A percentile compares a stretch with the other conserved stretches of the same genome.
Conservation (phyloP, 225 moss, liverwort and hornwort genomes). For the Physcomitrium patens region DNA sequence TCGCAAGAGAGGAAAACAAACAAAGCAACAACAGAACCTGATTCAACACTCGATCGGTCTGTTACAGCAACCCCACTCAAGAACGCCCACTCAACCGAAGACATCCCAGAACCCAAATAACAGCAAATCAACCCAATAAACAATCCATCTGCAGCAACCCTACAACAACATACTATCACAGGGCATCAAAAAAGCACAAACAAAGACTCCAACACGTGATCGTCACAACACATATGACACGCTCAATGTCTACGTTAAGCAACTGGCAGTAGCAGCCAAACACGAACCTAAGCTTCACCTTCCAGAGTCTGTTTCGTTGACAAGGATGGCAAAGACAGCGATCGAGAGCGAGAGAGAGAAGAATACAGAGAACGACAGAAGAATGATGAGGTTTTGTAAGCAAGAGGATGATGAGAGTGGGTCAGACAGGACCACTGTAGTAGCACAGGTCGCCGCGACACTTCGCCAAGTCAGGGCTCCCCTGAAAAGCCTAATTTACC, state of each 20-base stretch:
- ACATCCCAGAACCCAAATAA: not conserved
- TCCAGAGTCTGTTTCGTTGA: not conserved
- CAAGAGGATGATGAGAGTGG: not conserved
- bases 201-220: not conserved
- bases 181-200: not conserved
- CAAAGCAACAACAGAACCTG: not conserved
- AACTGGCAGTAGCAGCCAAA: not conserved
- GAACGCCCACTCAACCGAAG: not conserved
- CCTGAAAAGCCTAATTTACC: constrained; percentile 8
- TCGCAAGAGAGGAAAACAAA: constrained; percentile 7
- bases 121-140: not conserved
- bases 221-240: not conserved
- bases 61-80: not conserved
- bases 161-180: not conserved
- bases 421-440: not conserved
- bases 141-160: not conserved
- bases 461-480: constrained; percentile 14
- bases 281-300: constrained; percentile 15
- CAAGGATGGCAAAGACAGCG: not conserved
- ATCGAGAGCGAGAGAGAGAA: not conserved
- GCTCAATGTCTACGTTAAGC: too few relatives aligned
- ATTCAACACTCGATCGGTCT: not conserved
- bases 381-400: constrained; percentile 22
- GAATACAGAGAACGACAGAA: not conserved
- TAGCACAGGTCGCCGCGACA: constrained; percentile 38